These are phyloP conservation scores for Fonsecaea monophora DNA, from an alignment of 2,329 filamentous ascomycete genomes.

Conservation along the genomic window DNA sequence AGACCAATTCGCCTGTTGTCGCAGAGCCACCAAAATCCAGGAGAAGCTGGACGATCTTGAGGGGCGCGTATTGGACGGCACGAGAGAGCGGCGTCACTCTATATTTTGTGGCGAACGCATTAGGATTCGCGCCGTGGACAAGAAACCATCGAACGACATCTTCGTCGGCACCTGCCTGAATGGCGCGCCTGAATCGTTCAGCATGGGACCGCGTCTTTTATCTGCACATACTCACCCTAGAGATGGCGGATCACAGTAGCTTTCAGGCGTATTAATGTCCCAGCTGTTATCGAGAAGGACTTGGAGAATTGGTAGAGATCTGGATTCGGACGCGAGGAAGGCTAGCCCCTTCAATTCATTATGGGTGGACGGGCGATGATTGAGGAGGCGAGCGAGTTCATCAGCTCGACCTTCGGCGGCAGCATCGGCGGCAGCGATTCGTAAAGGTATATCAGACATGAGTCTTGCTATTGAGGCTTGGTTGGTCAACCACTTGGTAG, in stretches of 20 bases:
- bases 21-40: slow-evolving; percentile 14
- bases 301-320: too few species aligned
- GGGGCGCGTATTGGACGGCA: slow-evolving; percentile 17
- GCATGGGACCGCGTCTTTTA: slow-evolving; percentile 1
- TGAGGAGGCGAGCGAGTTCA: slow-evolving; percentile 12
- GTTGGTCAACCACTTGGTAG: too few species aligned
- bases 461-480: too few species aligned
- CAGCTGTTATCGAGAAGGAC: slow-evolving; percentile 2
- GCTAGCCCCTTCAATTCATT: too few species aligned
- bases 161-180: slow-evolving; percentile 12
- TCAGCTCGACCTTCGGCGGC: slow-evolving; percentile 15
- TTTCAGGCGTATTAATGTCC: slow-evolving; percentile 17
- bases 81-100: slow-evolving; percentile 17
- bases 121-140: slow-evolving; percentile 17
- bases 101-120: slow-evolving; percentile 16
- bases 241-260: slow-evolving; percentile 11
- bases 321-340: too few species aligned
- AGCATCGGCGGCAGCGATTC: slow-evolving; percentile 3
- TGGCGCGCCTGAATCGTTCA: slow-evolving; percentile 5
- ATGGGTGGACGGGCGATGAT: neutral
- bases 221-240: slow-evolving; percentile 3
- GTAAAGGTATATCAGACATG: neutral
- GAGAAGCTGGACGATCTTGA: slow-evolving; percentile 9
- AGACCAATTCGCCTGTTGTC: too few species aligned
- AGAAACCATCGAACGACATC: slow-evolving; percentile 22